phyloP scores from a whole-genome alignment of 2,329 filamentous ascomycete species.

The Aspergillus neotritici region DNA sequence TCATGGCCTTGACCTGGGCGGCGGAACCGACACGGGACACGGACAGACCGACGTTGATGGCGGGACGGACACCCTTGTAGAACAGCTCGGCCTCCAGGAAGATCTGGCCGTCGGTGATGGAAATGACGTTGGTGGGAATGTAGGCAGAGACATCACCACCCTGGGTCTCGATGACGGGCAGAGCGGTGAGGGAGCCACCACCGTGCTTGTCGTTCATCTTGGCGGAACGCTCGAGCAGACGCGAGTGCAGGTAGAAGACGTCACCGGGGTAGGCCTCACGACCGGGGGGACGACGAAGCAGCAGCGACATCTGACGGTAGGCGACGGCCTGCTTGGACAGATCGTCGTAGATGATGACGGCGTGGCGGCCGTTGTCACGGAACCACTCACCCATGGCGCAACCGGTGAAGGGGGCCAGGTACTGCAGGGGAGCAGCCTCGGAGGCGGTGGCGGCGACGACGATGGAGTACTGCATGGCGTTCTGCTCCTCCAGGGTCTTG shows the following conservation, averaged over 20 bases:
- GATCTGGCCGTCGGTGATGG: constrained; percentile 98
- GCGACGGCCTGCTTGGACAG: constrained; percentile 96
- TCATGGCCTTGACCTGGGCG: constrained; percentile 99
- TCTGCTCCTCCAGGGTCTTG: constrained; percentile 99
- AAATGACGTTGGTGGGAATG: constrained; percentile 99
- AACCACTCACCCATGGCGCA: constrained; percentile 65
- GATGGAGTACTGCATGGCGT: constrained; percentile 97
- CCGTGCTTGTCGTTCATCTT: constrained; percentile 97
- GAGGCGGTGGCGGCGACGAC: constrained; percentile 94
- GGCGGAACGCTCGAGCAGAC: constrained; percentile 97
- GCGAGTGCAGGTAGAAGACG: constrained; percentile 98
- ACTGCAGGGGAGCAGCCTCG: constrained; percentile 91
- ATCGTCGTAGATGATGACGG: constrained; percentile 89
- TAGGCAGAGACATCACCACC: constrained; percentile 99
- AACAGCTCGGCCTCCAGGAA: constrained; percentile 99
- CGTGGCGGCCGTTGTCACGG: constrained; percentile 79
- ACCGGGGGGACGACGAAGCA: constrained; percentile 94
- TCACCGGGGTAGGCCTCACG: constrained; percentile 99
- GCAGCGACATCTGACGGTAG: constrained; percentile 97
- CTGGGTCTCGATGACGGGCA: constrained; percentile 98
- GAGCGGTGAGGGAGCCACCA: constrained; percentile 92
- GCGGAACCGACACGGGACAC: constrained; percentile 99
- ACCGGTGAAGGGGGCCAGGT: constrained; percentile 88
- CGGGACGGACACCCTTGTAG: constrained; percentile 99
- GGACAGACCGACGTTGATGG: constrained; percentile 99